Conservation (phyloP, 106 monocot genomes). For the Dioscorea alata region DNA sequence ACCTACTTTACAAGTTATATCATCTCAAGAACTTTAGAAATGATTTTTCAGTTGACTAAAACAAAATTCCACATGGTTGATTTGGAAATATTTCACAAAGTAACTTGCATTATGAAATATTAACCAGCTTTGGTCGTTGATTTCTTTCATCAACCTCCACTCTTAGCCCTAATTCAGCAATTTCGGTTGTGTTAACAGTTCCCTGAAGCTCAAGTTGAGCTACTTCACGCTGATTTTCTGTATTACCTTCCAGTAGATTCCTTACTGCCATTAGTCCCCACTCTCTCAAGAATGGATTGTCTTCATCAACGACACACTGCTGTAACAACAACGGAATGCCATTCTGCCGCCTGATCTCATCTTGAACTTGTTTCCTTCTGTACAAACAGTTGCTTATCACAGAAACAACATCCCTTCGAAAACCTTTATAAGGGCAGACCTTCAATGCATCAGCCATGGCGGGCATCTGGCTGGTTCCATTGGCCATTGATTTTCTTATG, state of each 20-base stretch:
- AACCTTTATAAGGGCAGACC: slow-evolving; percentile 78
- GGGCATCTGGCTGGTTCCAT: neutral
- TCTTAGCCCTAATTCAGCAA: slow-evolving; percentile 51
- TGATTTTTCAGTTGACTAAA: no score
- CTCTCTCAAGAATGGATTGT: slow-evolving; percentile 78
- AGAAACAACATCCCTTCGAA: slow-evolving; percentile 78
- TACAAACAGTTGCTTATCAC: slow-evolving; percentile 54
- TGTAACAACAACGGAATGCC: slow-evolving; percentile 68
- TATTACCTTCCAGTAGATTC: slow-evolving; percentile 73
- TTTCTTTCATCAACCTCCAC: slow-evolving; percentile 65
- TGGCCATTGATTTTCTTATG: slow-evolving; percentile 38
- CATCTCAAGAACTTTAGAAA: no score
- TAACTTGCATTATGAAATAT: slow-evolving; percentile 26
- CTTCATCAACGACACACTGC: slow-evolving; percentile 83
- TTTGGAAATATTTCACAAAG: neutral
- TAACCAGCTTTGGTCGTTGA: slow-evolving; percentile 60
- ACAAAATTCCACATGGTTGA: no score
- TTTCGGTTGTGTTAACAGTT: slow-evolving; percentile 52
- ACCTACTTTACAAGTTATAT: no score
- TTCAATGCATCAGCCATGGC: slow-evolving; percentile 2
- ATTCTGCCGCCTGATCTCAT: slow-evolving; percentile 58
- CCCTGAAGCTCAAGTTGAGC: slow-evolving; percentile 57
- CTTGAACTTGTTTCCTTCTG: slow-evolving; percentile 64
- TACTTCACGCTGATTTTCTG: slow-evolving; percentile 63
- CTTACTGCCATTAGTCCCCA: slow-evolving; percentile 74